Base-by-base conservation (phyloP, 1,139 yeast genomes). In the Hemisphaericaspora subhashii region DNA sequence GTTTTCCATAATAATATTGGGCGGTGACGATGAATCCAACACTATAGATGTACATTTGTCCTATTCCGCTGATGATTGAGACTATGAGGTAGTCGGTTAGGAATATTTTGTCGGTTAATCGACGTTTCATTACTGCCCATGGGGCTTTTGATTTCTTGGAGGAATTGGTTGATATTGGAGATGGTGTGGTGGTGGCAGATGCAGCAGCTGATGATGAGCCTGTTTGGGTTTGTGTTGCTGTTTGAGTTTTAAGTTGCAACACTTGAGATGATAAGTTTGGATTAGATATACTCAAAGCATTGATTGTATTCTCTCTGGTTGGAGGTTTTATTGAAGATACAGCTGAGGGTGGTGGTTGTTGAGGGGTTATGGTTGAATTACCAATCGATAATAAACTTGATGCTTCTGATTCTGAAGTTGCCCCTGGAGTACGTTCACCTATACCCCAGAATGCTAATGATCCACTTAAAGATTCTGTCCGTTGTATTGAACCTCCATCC, bases 21-120 rank as follows among this genome's bases (percentile, higher is more conserved):
- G 77, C 76, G 2, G 63, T 58, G 4, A 66, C 74, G 18, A 72
- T 59, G 43, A 69, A 72, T 1, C 77, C 77, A 7, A 72, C 68
- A 1, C 71, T 60, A 45, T 61, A 72, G 32, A 72, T 71, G 43
- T 72, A 72, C 59, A 64, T 68, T 47, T 70, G 77, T 24, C 73
- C 64, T 20, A 64, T 53, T 0, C 76, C 76, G 35, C 68, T 58
- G 15, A 60, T 46, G 15, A 71, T 48, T 3, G 72, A 56, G 12
- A 68, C 61, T 12, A 66, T 58, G n/a, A 61, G 37, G 40, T 57
- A 67, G 45, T 70, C 75, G 3, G 55, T 54, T 27, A 68, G 50
- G 40, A 65, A 71, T 2, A 52, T 43, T 35, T 48, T 60, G 41
- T 59, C 53, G 10, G 53, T 43, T 1, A 68, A 39, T 13, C 68